Evolutionary conservation across 306 rosid genomes (phyloP).

Genomic region (Trifolium subterraneum): DNA sequence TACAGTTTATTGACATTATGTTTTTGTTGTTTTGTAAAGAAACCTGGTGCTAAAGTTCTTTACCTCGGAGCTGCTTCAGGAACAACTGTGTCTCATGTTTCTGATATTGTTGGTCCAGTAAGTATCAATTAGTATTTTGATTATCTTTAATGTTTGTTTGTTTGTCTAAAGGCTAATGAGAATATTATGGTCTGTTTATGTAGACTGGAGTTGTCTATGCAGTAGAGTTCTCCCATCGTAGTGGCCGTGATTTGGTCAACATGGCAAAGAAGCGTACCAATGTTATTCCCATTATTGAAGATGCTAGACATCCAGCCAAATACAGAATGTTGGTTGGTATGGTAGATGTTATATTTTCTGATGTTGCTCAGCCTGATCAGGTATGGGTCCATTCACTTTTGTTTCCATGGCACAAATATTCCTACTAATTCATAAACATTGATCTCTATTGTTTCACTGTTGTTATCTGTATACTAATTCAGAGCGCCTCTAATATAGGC

Average conservation of each 20-base stretch:
- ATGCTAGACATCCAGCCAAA: constrained; percentile 94
- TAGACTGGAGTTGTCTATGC: constrained; percentile 93
- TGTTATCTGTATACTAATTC: neutral
- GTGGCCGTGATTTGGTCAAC: constrained; percentile 94
- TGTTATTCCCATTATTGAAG: constrained; percentile 91
- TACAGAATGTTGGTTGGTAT: constrained; percentile 95
- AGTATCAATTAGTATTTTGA: constrained; percentile 30
- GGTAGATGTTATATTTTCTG: constrained; percentile 98
- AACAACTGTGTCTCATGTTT: constrained; percentile 92
- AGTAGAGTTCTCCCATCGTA: constrained; percentile 91
- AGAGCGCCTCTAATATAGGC: too few species aligned
- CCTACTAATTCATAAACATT: neutral
- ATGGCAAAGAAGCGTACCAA: constrained; percentile 96
- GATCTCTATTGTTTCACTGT: neutral
- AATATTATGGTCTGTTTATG: neutral
- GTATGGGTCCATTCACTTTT: constrained; percentile 40
- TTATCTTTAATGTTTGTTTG: neutral
- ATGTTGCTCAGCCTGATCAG: constrained; percentile 99
- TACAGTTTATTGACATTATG: neutral
- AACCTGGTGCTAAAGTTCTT: constrained; percentile 81
- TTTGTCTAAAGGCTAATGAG: neutral
- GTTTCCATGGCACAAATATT: neutral
- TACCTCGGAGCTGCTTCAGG: constrained; percentile 98
- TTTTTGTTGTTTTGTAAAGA: constrained; percentile 42
- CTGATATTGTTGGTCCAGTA: constrained; percentile 94